Base-by-base conservation (phyloP, 306 rosid genomes). In the Medicago ruthenica region DNA sequence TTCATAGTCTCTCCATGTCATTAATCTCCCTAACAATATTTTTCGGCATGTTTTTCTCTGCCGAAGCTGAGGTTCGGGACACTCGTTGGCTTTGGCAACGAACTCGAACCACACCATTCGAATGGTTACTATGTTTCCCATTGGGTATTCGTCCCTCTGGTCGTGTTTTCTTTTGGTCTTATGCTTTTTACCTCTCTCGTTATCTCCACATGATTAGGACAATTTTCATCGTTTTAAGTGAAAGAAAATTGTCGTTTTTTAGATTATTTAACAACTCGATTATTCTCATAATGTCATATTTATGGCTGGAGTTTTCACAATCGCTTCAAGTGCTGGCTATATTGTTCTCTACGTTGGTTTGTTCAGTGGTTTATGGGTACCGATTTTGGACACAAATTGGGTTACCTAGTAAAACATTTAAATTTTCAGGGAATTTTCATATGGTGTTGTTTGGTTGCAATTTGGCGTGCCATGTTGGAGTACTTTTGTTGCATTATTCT, bases 31-130 rank as follows among this genome's bases (percentile, higher is more conserved):
- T 66, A 60, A 16, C 77, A 7, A 87, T 73, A 18, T 92, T 92
- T 84, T 11, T 65, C 17, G 96, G 97, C 15, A 84, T 83, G 24
- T 76, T 89, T 24, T 74, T 92, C 74, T 92, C 97, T 3, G 80
- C 96, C 10, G 74, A 81, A 2, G 87, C 88, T 0, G 97, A 92
- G 76, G 83, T 87, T 41, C 82, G 80, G 0, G 88, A 79, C 76
- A 92, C 93, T 0, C 96, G 91, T 5, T 89, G 97, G 97, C 71
- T 92, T n/a, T 92, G 93, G 97, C 80, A 67, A 27, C 92, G 91
- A 2, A 83, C 74, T 2, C 78, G 82, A 75, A 85, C 85, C 10
- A 86, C 89, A 7, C 84, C 97, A 0, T 69, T 92, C 9, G 93
- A 92, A 39, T 92, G 96, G 97, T 74, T 92, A 39, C 91, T 92